Percentiles rank a stretch among this genome's conserved stretches.
phyloP scores from a whole-genome alignment of 2,329 filamentous ascomycete genomes.

The Verticillium alfalfae region DNA sequence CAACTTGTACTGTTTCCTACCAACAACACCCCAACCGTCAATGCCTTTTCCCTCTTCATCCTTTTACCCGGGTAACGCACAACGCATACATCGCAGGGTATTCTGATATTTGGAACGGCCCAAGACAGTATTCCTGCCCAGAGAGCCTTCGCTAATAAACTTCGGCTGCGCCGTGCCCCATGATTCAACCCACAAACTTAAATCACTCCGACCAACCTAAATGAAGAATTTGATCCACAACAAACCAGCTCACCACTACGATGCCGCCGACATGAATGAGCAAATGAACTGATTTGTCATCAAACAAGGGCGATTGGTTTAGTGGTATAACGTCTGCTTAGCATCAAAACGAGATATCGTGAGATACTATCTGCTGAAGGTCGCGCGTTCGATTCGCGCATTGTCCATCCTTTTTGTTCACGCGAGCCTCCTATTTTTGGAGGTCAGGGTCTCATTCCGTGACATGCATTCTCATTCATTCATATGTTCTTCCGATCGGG shows the following conservation, averaged over 20 bases:
- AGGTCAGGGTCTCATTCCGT: background rate
- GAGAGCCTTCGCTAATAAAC: no score
- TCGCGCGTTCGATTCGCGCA: conserved; percentile 5
- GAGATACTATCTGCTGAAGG: conserved; percentile 1
- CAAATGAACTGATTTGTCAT: background rate
- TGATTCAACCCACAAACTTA: no score
- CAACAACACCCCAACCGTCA: no score
- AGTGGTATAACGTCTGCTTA: conserved; percentile 5
- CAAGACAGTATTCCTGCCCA: no score
- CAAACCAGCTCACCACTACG: background rate
- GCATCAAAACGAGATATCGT: background rate
- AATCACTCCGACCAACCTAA: background rate
- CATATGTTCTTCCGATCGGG: background rate
- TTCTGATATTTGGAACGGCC: no score
- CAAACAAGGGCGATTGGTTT: conserved; percentile 2
- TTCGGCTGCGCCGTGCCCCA: no score
- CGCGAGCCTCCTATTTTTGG: background rate
- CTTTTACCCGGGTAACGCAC: no score
- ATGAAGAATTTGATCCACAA: background rate
- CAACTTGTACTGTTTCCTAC: no score
- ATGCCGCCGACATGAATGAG: background rate
- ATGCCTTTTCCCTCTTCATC: no score
- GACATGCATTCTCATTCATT: background rate
- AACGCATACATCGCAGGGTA: no score
- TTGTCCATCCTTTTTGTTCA: background rate